Base-by-base conservation (phyloP, 1,284 basidiomycete species). In the Blastosporella zonata region DNA sequence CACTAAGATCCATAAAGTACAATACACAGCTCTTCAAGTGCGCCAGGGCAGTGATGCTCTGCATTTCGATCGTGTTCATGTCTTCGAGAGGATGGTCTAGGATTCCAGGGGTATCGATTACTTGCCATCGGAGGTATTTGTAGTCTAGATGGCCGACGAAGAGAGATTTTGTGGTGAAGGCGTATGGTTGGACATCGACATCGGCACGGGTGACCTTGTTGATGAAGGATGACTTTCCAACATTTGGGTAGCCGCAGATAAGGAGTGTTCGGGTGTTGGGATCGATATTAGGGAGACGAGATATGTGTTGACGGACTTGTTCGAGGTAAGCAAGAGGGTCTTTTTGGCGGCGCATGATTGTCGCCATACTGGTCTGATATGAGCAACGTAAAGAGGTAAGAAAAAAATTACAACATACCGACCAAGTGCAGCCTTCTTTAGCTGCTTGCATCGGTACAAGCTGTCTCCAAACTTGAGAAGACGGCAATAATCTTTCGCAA, bases 21-120 rank as follows among this genome's bases (percentile, higher is more conserved):
- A 97, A 71, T 10, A 97, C 79, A 60, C 91, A 94, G 55, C 86
- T 84, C 69, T 95, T 91, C 37, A 97, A 71, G 70, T 97, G 95
- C 2, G 94, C 94, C 55, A 97, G 76, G 6, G 94, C 95, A 33
- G 93, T 97, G 68, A 97, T 95, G 61, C 90, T 94, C 75, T 97
- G 94, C 93, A 97, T 97, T 73, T 97, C 95, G 59, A 97, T 97
- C 52, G 94, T 97, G 77, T 97, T 97, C 95, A 97, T 97, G 53
- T 97, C 94, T 69, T 97, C 94, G 36, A 97, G 78, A 1, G 94
- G 94, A 67, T 96, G 93, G 64, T 92, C 90, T 59, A 96, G 76
- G 51, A 96, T 87, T 54, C 93, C 93, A 9, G 93, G 93, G 33
- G 93, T 96, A 75, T 95, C 93, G 61, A 97, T 95, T 39, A 97